Base-by-base conservation (phyloP, 2,329 filamentous ascomycete genomes). In the Drechmeria coniospora region DNA sequence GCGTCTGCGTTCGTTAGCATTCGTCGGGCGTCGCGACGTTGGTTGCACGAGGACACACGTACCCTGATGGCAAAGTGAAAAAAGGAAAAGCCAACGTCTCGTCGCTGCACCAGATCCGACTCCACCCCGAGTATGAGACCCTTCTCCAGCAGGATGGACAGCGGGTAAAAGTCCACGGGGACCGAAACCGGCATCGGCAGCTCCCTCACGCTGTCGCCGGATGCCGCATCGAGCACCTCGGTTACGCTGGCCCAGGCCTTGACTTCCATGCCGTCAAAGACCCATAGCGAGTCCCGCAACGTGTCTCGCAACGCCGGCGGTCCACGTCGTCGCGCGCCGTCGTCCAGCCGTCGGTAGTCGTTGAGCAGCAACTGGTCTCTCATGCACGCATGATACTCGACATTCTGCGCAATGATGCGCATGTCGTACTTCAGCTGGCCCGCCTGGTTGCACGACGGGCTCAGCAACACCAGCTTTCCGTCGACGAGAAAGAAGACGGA, bases 401-500 rank as follows among this genome's bases (percentile, higher is more conserved):
- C 84, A 43, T 92, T 92, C 43, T 94, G 83, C 9, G 86, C 84
- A 46, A 98, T 79, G 33, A 95, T 79, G 8, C 86, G 79, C 90
- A 98, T 98, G 46, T 95, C 87, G 46, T 98, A 98, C 57, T 94
- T 95, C 28, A 94, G 64, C 40, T 84, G 79, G 5, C 81, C 80
- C 23, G 79, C 71, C 26, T 81, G 79, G 28, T 80, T 86, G 5
- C 82, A 62, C 1, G 83, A 86, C 2, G 90, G 87, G 38, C 92
- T 83, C 26, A 98, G 65, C 21, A 95, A 59, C 8, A 95, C 90
- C 13, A 98, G 69, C 50, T 98, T 98, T 17, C 87, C 90, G 46
- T 98, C 90, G 2, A 98, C 86, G n/a, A 98, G 64, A 44, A 98
- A 93, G 10, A 98, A 59, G 9, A 98, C 86, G 1, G 84, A 92